These are phyloP conservation scores for Elaeis guineensis DNA, from an alignment of 176 grass and related monocot species.

Conservation along the genomic window DNA sequence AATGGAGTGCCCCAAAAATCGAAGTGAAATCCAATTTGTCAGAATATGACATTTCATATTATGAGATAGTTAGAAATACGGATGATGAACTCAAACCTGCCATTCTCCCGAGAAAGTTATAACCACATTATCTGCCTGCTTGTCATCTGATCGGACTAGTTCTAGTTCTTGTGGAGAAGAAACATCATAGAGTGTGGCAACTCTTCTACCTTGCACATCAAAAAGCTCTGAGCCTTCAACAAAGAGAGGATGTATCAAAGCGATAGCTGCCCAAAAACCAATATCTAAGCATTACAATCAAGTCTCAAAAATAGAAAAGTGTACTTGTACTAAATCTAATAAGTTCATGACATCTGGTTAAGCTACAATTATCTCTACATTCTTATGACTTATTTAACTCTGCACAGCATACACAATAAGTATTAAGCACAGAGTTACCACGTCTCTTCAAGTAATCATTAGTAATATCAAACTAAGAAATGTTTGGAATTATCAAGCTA, in stretches of 20 bases:
- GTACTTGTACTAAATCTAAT: too few relatives aligned
- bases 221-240: conserved; percentile 46
- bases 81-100: conserved; percentile 45
- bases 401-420: too few relatives aligned
- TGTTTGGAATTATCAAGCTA: too few relatives aligned
- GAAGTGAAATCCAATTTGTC: too few relatives aligned
- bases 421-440: too few relatives aligned
- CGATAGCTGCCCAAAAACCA: conserved; percentile 47
- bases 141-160: conserved; percentile 44
- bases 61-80: neutral
- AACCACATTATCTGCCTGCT: conserved; percentile 41
- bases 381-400: too few relatives aligned
- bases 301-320: neutral
- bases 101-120: conserved; percentile 68
- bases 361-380: too few relatives aligned
- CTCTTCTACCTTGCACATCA: conserved; percentile 32
- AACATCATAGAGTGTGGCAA: conserved; percentile 54
- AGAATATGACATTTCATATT: too few relatives aligned
- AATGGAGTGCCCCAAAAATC: too few relatives aligned
- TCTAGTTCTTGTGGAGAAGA: conserved; percentile 60
- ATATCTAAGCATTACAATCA: neutral
- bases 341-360: too few relatives aligned
- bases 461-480: too few relatives aligned
- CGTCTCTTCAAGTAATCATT: too few relatives aligned
- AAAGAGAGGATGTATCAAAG: conserved; percentile 69